Base-by-base conservation (phyloP, 345 rosid species). In the Brassica rapa region DNA sequence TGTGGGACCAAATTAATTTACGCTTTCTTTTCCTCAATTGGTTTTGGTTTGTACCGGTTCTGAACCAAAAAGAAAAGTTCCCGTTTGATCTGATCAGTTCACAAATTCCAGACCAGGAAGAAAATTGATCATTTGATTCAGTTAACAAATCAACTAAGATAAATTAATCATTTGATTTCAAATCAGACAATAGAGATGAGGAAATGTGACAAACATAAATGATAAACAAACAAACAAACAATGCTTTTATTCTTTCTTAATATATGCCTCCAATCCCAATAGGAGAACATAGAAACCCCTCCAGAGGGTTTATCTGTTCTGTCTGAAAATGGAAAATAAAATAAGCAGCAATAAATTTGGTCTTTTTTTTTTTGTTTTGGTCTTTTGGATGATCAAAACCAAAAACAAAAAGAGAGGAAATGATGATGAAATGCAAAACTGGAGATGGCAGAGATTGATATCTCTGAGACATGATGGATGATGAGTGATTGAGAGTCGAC, bases 381-480 rank as follows among this genome's bases (percentile, higher is more conserved):
- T 49, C 16, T 60, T 15, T 33, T 35, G 56, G 59, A 79, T 67
- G 74, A 73, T 66, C 12, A 3, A 29, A 35, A 11, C 12, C 15
- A 9, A 37, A 21, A 11, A 12, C 15, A 66, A 5, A 9, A 30
- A 59, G 32, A 8, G 24, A n/a, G 30, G 7, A 21, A 25, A 72
- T 29, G 59, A 72, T 4, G 82, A 68, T 21, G 51, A 62, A 29
- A 80, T 74, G 79, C 79, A 80, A 80, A 80, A 80, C 67, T 74
- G 82, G 82, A 62, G 82, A 80, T 74, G 82, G 71, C 53, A 75
- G 66, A 68, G 82, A 79, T 68, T 39, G 51, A 46, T 41, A 73
- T 80, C 79, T 68, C 75, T 69, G 30, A 73, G 41, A 74, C 49
- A 73, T 61, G 82, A 73, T 15, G 68, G 82, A 72, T n/a, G 72